Percentiles rank a stretch among this genome's conserved stretches.
These are phyloP conservation scores for Cenchrus purpureus DNA, from an alignment of 176 grass and related monocot species.

Conservation along the genomic window DNA sequence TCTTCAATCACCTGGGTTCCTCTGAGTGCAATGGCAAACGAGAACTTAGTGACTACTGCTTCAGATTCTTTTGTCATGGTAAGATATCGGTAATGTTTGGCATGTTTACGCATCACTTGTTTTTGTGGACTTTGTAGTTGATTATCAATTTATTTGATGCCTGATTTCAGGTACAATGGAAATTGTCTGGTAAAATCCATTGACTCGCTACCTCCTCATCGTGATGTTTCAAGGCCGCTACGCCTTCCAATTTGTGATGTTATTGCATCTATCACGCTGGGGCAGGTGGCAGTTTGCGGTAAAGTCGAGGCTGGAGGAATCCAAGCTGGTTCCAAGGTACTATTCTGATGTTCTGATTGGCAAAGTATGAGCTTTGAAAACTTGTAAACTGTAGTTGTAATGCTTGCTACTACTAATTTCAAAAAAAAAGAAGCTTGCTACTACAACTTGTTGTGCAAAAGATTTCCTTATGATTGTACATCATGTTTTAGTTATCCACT, in stretches of 20 bases:
- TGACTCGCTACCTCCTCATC: constrained; percentile 57
- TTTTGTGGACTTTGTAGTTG: not conserved
- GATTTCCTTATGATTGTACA: not conserved
- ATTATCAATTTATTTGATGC: constrained; percentile 23
- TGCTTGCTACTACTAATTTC: no score
- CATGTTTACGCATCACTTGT: not conserved
- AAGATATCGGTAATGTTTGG: constrained; percentile 24
- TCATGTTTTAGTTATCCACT: not conserved
- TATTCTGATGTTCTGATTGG: constrained; percentile 10
- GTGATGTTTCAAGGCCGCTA: constrained; percentile 76
- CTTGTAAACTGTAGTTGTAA: not conserved
- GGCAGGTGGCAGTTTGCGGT: constrained; percentile 75
- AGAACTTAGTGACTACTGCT: constrained; percentile 61
- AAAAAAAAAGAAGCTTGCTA: no score
- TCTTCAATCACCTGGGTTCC: constrained; percentile 55
- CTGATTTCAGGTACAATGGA: constrained; percentile 64
- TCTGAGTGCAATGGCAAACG: constrained; percentile 52
- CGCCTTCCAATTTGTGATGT: constrained; percentile 88
- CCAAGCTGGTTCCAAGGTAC: constrained; percentile 78
- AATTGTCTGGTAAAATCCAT: constrained; percentile 72
- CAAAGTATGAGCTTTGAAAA: not conserved
- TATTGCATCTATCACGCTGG: constrained; percentile 63
- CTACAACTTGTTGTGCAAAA: not conserved
- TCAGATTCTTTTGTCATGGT: constrained; percentile 88
- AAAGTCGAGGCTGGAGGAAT: constrained; percentile 82